Conservation (phyloP, 2,329 filamentous ascomycete species). For the Dactylonectria macrodidyma region DNA sequence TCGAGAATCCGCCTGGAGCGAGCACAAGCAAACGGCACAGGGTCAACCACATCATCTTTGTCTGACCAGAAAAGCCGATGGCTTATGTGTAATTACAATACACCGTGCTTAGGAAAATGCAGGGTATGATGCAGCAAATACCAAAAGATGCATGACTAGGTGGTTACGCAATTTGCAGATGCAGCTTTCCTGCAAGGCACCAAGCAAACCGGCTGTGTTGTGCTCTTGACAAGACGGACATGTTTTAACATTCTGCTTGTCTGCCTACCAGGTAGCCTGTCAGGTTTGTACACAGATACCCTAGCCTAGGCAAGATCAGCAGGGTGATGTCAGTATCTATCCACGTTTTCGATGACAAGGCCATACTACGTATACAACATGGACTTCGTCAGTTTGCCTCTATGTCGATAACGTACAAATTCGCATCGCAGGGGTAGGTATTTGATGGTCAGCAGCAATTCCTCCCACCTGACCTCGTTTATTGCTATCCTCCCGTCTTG, state of each 20-base stretch:
- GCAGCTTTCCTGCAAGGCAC: conserved; percentile 3
- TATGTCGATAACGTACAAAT: background rate
- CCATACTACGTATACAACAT: background rate
- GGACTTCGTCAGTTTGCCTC: too few relatives aligned
- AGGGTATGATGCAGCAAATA: conserved; percentile 14
- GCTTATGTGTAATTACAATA: background rate
- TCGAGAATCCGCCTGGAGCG: conserved; percentile 24
- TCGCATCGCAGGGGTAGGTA: background rate
- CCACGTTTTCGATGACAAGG: background rate
- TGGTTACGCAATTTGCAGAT: background rate
- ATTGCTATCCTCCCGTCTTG: background rate
- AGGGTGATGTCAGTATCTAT: conserved; percentile 24
- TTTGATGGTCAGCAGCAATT: background rate
- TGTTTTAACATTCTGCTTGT: conserved; percentile 19
- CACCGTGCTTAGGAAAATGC: background rate
- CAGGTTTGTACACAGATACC: background rate
- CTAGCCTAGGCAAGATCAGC: conserved; percentile 10
- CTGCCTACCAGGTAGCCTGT: conserved; percentile 8
- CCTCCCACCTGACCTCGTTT: background rate
- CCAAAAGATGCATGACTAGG: background rate
- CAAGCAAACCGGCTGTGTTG: background rate
- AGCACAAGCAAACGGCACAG: background rate
- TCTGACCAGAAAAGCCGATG: conserved; percentile 30
- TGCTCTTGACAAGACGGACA: conserved; percentile 5
- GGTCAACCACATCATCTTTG: conserved; percentile 31